Evolutionary conservation across 495 filamentous ascomycete genomes (phyloP).

Genomic region (Parathielavia appendiculata): DNA sequence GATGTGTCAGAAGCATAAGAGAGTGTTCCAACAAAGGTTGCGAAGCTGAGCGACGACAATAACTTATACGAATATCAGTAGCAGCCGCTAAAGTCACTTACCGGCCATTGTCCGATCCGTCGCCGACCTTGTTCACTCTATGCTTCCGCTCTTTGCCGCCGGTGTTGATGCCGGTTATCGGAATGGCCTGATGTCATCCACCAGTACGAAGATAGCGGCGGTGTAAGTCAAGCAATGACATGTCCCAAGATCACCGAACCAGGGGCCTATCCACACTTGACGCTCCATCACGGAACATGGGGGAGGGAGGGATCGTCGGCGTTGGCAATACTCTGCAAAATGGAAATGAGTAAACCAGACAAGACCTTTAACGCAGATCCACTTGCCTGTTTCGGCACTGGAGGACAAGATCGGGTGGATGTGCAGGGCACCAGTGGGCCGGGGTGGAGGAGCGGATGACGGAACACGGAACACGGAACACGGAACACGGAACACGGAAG

Average conservation of each 20-base stretch:
- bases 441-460: constrained; percentile 23
- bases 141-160: constrained; percentile 3
- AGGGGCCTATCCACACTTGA: background rate
- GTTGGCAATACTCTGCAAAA: background rate
- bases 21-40: background rate
- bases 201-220: background rate
- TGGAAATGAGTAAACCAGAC: background rate
- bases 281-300: background rate
- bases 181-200: constrained; percentile 13
- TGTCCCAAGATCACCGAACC: background rate
- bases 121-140: background rate
- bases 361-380: background rate
- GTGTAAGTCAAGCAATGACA: too few relatives aligned
- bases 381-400: background rate
- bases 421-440: background rate
- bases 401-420: background rate
- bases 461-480: constrained; percentile 25
- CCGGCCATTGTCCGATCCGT: constrained; percentile 1
- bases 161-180: background rate
- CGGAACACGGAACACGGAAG: constrained; percentile 21
- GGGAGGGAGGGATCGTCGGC: background rate
- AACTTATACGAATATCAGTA: constrained; percentile 2
- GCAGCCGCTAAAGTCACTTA: background rate
- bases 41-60: background rate
- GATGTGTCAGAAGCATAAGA: background rate